Evolutionary conservation across 1,284 basidiomycete species (phyloP).

Genomic region (Malassezia sp.): DNA sequence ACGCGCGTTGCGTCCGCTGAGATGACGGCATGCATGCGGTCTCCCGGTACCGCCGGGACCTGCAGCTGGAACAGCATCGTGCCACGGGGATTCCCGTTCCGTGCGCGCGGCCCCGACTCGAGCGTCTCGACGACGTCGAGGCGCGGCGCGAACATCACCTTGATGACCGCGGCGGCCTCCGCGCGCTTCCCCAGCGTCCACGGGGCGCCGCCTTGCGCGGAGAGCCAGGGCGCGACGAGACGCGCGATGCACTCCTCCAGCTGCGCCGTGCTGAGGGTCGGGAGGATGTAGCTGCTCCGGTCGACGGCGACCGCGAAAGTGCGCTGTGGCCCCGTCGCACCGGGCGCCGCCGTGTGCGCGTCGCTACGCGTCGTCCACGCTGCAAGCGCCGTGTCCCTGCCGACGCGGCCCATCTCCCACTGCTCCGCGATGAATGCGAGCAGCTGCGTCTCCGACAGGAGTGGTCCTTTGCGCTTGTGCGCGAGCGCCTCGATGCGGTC

Average conservation of each 20-base stretch:
- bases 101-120: conserved; percentile 10
- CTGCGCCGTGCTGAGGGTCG: conserved; percentile 27
- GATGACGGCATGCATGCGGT: background rate
- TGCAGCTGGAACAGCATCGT: conserved; percentile 7
- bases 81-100: conserved; percentile 13
- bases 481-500: conserved; percentile 8
- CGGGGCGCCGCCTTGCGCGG: background rate
- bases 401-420: conserved; percentile 17
- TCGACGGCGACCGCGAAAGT: conserved; percentile 31
- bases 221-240: conserved; percentile 3
- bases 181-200: background rate
- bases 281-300: conserved; percentile 35
- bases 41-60: background rate
- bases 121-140: conserved; percentile 9
- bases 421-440: conserved; percentile 17
- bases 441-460: conserved; percentile 21
- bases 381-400: conserved; percentile 17
- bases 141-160: conserved; percentile 11
- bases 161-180: conserved; percentile 6
- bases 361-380: conserved; percentile 11
- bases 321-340: background rate
- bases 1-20: conserved; percentile 1
- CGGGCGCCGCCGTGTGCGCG: background rate
- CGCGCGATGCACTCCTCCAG: conserved; percentile 24
- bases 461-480: conserved; percentile 11